Evolutionary conservation across 192 early-diverging fungal genomes (phyloP).

Genomic region (Gryganskiella cystojenkinii): DNA sequence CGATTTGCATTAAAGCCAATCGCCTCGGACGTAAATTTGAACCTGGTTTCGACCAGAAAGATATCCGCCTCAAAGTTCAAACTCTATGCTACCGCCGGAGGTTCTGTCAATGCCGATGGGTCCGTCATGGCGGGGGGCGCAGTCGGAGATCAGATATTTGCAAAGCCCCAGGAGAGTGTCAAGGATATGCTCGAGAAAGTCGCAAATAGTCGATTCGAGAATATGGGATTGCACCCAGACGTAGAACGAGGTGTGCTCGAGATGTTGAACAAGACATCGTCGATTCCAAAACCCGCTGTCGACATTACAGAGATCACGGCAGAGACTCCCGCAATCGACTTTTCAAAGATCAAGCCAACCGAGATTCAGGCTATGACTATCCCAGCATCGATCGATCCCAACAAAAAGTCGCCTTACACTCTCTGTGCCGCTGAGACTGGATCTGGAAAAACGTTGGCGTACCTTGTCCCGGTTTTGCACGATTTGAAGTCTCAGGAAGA

Average conservation of each 20-base stretch:
- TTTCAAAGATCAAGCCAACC: conserved; percentile 69
- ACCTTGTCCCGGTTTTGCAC: conserved; percentile 83
- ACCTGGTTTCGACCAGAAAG: conserved; percentile 32
- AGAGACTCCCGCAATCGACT: conserved; percentile 22
- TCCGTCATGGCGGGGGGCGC: background rate
- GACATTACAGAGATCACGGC: background rate
- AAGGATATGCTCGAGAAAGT: conserved; percentile 34
- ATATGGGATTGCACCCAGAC: conserved; percentile 68
- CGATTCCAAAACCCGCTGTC: conserved; percentile 2
- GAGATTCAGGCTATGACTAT: conserved; percentile 89
- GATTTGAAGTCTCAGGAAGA: conserved; percentile 76
- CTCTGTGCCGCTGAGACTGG: conserved; percentile 92
- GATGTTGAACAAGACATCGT: conserved; percentile 20
- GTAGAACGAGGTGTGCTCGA: conserved; percentile 61
- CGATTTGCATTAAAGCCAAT: conserved; percentile 67
- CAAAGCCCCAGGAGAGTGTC: conserved; percentile 31
- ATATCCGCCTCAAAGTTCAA: conserved; percentile 34
- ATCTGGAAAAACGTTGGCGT: conserved; percentile 92
- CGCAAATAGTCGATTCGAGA: conserved; percentile 62
- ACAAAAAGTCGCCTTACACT: conserved; percentile 56
- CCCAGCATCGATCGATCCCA: conserved; percentile 67
- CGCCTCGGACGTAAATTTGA: conserved; percentile 60
- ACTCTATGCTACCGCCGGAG: conserved; percentile 18
- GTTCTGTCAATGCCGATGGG: background rate
- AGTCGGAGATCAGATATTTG: conserved; percentile 18